These are phyloP conservation scores for Pichia sp. DNA, from an alignment of 1,139 yeast species.

Conservation along the genomic window DNA sequence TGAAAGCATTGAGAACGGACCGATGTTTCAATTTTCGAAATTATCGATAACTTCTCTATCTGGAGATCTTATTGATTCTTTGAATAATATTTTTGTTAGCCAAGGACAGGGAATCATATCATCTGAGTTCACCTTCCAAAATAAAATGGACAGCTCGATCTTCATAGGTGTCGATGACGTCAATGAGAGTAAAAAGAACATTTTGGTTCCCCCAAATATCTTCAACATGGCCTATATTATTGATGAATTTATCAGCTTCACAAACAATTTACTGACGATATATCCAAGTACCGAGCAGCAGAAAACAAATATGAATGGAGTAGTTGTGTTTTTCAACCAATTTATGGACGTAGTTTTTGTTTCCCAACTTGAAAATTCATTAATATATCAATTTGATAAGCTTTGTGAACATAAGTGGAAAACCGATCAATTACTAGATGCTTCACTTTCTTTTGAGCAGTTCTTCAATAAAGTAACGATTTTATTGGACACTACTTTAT, in stretches of 20 bases:
- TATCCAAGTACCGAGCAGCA: constrained; percentile 25
- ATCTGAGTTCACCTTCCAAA: constrained; percentile 5
- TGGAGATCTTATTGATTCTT: constrained; percentile 34
- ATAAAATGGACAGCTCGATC: constrained; percentile 18
- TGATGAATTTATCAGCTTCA: constrained; percentile 56
- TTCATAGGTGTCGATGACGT: constrained; percentile 52
- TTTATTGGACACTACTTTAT: constrained; percentile 57
- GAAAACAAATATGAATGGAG: constrained; percentile 28
- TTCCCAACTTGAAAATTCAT: constrained; percentile 57
- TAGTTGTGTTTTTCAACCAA: constrained; percentile 47
- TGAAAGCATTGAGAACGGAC: constrained; percentile 27
- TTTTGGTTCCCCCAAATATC: constrained; percentile 69
- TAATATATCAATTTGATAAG: constrained; percentile 39
- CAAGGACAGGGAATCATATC: constrained; percentile 24
- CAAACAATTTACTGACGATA: constrained; percentile 42
- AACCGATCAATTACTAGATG: constrained; percentile 43
- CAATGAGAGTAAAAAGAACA: constrained; percentile 53
- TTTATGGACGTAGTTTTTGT: constrained; percentile 65
- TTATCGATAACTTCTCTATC: constrained; percentile 33
- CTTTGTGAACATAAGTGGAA: constrained; percentile 18
- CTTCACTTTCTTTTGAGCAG: constrained; percentile 42
- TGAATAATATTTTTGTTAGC: constrained; percentile 62
- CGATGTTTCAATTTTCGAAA: constrained; percentile 47
- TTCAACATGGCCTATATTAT: constrained; percentile 75
- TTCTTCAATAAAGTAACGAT: constrained; percentile 50